phyloP scores from a whole-genome alignment of 2,329 filamentous ascomycete species.

The Botrytis deweyae region DNA sequence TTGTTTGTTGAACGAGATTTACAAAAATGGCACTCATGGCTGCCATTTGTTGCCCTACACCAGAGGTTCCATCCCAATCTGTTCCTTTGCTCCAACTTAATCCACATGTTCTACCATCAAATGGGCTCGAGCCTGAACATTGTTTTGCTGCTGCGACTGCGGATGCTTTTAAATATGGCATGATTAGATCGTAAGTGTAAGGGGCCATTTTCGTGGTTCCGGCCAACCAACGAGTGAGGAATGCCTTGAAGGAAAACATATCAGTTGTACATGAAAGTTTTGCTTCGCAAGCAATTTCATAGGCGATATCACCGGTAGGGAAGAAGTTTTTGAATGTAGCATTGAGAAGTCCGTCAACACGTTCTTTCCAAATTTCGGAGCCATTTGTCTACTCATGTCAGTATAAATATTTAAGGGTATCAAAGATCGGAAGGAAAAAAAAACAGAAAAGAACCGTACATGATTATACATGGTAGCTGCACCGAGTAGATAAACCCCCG shows the following conservation, averaged over 20 bases:
- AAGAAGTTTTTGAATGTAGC: constrained; percentile 41
- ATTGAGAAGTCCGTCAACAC: constrained; percentile 40
- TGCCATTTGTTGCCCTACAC: constrained; percentile 70
- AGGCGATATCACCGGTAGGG: constrained; percentile 52
- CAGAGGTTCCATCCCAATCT: constrained; percentile 53
- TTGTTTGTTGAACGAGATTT: constrained; percentile 39
- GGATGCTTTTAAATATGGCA: constrained; percentile 54
- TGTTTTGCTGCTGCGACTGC: constrained; percentile 55
- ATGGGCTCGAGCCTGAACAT: constrained; percentile 56
- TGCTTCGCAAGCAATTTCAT: constrained; percentile 59
- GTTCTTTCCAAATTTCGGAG: constrained; percentile 41
- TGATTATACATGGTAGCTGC: constrained; percentile 49
- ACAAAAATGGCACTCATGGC: constrained; percentile 60
- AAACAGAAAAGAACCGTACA: constrained; percentile 44
- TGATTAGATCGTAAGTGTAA: constrained; percentile 53
- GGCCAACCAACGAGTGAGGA: constrained; percentile 60
- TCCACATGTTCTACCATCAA: constrained; percentile 52
- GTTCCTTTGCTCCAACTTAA: constrained; percentile 55
- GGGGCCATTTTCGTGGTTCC: constrained; percentile 58
- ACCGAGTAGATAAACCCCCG: constrained; percentile 61
- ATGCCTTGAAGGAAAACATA: constrained; percentile 65
- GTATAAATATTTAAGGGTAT: constrained; percentile 7
- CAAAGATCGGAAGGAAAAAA: constrained; percentile 49
- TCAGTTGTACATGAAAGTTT: constrained; percentile 58
- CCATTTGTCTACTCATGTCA: constrained; percentile 38